Evolutionary conservation across 2,329 filamentous ascomycete genomes (phyloP), one percentile per base, ranked within the genome.

Genomic region (Penicillium capsulatum): DNA sequence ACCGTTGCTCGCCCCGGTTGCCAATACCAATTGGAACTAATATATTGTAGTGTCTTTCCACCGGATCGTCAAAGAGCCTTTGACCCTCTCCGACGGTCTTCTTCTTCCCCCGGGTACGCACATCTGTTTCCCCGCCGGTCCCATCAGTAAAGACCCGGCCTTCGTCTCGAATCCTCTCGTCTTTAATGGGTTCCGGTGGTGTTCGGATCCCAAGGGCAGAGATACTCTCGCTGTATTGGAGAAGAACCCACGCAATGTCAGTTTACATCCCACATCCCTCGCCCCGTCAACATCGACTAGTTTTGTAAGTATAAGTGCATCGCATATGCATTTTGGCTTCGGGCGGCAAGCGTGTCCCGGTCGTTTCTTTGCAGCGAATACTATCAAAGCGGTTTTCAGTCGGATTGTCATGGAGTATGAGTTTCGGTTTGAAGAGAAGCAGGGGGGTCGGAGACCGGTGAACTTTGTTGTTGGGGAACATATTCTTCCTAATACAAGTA

Each of bases 141-240:
- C 58, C 2, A 50, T 60, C 28, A 51, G 55, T n/a, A 54, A 44
- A 32, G 58, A 62, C 16, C 27, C 49, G 2, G n/a, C 17, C 4
- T 45, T 55, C 28, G n/a, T 60, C n/a, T 15, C 39, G 3, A 31
- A 54, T n/a, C 48, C 56, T 2, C 17, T 38, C 0, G 11, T 16
- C 3, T 62, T 61, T 36, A 49, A 60, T 5, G 55, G 54, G 2
- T 57, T 60, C 36, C 57, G 58, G 7, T 61, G 57, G 57, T 53
- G 51, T 9, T 42, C 38, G 11, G 37, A 54, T n/a, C 36, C 47
- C 4, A 27, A 30, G 6, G 37, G 51, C 17, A 42, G 41, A 4
- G 47, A 44, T 14, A 40, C 38, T 17, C 28, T 50, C 4, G 24
- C 17, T 20, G 13, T 13, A 17, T n/a, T 11, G 4, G 26, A 28